Evolutionary conservation across 2,329 filamentous ascomycete genomes (phyloP).

Genomic region (Aspergillus intermedius): DNA sequence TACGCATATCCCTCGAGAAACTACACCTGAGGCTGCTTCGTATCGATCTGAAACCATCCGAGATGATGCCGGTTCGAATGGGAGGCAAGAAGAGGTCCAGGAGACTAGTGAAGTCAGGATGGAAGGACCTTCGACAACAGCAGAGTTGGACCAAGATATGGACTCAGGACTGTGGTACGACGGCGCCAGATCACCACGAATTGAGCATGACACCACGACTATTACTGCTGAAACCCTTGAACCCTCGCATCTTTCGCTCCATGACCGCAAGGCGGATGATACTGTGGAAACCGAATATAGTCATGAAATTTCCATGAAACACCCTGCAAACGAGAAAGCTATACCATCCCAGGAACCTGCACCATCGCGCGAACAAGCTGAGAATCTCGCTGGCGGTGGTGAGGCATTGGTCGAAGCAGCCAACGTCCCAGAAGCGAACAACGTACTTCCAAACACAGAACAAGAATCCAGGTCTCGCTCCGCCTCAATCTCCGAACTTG

Average conservation of each 20-base stretch:
- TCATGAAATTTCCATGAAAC: not conserved
- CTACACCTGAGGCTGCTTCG: not conserved
- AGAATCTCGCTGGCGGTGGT: not conserved
- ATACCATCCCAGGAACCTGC: not conserved
- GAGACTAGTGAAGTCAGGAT: not conserved
- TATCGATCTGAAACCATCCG: not conserved
- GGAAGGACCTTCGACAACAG: not conserved
- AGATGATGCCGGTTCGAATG: not conserved
- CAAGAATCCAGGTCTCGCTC: not conserved
- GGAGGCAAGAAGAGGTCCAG: not conserved
- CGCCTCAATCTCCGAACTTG: not conserved
- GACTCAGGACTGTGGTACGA: not conserved
- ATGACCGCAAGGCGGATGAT: not conserved
- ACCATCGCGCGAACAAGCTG: not conserved
- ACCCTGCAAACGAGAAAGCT: not conserved
- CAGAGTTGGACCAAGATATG: not conserved
- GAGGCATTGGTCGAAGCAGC: not conserved
- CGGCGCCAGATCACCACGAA: not conserved
- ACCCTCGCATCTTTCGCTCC: too few species aligned
- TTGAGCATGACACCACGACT: not conserved
- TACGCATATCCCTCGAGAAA: not conserved
- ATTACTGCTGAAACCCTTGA: too few species aligned
- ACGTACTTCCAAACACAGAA: not conserved
- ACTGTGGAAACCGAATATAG: not conserved
- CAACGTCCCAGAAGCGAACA: not conserved